These are phyloP conservation scores for Dactylorhiza incarnata DNA, from an alignment of 106 monocot species.

Conservation along the genomic window DNA sequence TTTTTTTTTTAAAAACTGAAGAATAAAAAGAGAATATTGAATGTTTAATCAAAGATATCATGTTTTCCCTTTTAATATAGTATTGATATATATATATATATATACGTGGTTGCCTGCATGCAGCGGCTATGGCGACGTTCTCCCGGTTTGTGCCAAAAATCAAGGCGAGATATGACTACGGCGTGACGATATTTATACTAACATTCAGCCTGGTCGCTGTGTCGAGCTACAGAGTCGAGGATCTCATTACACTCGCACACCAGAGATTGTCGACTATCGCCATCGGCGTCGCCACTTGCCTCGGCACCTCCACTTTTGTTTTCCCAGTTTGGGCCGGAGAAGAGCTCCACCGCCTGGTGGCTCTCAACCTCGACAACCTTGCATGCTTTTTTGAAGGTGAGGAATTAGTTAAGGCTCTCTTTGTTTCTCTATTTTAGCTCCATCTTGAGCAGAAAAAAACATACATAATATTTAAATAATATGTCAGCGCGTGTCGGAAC, in stretches of 20 bases:
- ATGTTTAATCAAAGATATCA: no score
- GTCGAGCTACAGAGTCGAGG: conserved; percentile 61
- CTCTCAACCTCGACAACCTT: conserved; percentile 51
- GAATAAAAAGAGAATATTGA: no score
- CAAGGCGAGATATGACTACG: conserved; percentile 75
- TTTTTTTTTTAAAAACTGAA: no score
- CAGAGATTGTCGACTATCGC: conserved; percentile 54
- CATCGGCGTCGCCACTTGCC: conserved; percentile 44
- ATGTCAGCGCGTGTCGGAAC: no score
- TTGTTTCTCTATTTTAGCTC: no score
- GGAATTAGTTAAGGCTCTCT: no score
- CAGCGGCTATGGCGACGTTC: conserved; percentile 47
- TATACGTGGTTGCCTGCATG: neutral
- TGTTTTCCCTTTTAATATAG: no score
- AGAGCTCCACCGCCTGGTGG: conserved; percentile 40
- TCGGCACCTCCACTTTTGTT: conserved; percentile 40
- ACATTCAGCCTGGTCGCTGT: conserved; percentile 70
- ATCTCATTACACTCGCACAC: conserved; percentile 40
- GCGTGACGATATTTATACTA: conserved; percentile 64
- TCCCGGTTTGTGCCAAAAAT: conserved; percentile 61
- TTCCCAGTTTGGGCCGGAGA: conserved; percentile 63
- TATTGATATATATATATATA: neutral
- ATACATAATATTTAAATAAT: no score
- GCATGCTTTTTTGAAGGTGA: conserved; percentile 53
- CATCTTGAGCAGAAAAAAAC: no score